These are phyloP conservation scores for Penicillium tannophilum DNA, from an alignment of 495 filamentous ascomycete genomes.

Conservation along the genomic window DNA sequence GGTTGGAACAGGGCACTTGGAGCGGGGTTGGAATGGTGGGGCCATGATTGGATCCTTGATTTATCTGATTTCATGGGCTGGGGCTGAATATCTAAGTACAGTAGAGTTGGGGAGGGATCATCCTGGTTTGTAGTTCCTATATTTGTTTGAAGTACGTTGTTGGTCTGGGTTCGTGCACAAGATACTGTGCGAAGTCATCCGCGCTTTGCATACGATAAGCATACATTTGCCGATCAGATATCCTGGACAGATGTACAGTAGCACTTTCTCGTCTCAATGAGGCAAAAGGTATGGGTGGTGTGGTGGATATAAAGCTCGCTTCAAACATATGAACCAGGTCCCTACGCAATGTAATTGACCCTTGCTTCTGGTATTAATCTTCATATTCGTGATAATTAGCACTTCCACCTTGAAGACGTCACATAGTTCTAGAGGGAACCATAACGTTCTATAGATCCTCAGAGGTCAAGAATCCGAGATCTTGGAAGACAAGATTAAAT, in stretches of 20 bases:
- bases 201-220: not conserved
- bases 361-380: no score
- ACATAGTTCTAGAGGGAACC: not conserved
- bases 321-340: no score
- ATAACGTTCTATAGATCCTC: not conserved
- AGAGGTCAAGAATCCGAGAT: not conserved
- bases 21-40: conserved; percentile 4
- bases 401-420: not conserved
- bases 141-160: not conserved
- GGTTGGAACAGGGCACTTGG: conserved; percentile 2
- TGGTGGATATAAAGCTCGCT: not conserved
- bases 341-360: no score
- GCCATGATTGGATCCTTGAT: conserved; percentile 7
- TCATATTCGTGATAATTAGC: no score
- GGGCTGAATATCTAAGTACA: not conserved
- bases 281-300: not conserved
- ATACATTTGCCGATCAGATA: not conserved
- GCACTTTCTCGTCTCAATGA: not conserved
- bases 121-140: conserved; percentile 2
- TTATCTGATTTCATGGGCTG: conserved; percentile 12
- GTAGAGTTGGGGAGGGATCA: not conserved
- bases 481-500: not conserved
- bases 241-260: not conserved
- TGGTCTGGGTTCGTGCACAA: not conserved
- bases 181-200: not conserved